Evolutionary conservation across 2,329 filamentous ascomycete genomes (phyloP).

Genomic region (Scytalidium sp.): DNA sequence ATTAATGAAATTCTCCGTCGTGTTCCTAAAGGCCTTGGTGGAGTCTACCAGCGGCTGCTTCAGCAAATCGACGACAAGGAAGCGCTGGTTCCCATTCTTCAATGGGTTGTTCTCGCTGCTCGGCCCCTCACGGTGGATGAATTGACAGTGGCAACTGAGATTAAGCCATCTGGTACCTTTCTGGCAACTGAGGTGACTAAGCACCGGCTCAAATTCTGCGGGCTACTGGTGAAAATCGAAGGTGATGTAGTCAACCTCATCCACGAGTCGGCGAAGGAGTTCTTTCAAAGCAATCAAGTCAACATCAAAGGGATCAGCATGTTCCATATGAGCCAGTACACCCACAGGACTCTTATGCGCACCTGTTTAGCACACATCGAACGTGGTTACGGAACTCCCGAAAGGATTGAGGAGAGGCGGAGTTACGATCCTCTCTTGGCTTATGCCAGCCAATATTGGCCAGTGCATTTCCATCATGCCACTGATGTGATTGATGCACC

Average conservation of each 20-base stretch:
- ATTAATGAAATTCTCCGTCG: background rate
- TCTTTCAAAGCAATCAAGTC: conserved; percentile 18
- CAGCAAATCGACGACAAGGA: conserved; percentile 17
- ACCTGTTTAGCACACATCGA: conserved; percentile 19
- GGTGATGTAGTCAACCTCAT: conserved; percentile 2
- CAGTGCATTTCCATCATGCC: conserved; percentile 20
- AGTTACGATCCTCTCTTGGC: conserved; percentile 11
- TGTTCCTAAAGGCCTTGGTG: background rate
- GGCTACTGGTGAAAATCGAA: background rate
- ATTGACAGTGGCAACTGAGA: background rate
- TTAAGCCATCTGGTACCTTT: background rate
- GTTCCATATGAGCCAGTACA: conserved; percentile 19
- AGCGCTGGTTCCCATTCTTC: background rate
- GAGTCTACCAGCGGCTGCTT: conserved; percentile 19
- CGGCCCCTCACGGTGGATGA: background rate
- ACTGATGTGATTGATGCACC: conserved; percentile 12
- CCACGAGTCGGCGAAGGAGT: conserved; percentile 7
- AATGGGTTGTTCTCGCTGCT: background rate
- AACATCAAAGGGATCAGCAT: conserved; percentile 22
- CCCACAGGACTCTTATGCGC: conserved; percentile 19
- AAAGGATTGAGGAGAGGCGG: conserved; percentile 11
- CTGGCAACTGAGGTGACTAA: background rate
- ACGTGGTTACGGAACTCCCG: conserved; percentile 5
- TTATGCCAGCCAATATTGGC: conserved; percentile 23
- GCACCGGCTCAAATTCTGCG: background rate